Conservation (phyloP, 2,329 filamentous ascomycete species). For the Ophiocordyceps camponoti-floridani region DNA sequence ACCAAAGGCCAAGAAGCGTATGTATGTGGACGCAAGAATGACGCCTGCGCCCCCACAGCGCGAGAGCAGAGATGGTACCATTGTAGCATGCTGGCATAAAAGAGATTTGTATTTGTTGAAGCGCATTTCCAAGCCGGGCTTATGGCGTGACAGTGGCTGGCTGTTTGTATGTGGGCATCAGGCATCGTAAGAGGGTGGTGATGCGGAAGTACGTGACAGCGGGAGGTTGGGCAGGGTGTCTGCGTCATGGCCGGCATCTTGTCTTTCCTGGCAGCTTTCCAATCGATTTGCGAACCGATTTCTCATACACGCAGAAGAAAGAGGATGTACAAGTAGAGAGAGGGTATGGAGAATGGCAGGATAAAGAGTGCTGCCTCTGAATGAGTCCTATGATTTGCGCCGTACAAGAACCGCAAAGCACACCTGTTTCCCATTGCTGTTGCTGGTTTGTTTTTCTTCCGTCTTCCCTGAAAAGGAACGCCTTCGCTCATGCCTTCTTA, state of each 20-base stretch:
- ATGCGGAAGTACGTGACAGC: not conserved
- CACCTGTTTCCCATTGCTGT: not conserved
- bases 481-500: slow-evolving; percentile 10
- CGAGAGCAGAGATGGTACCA: not conserved
- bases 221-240: too few relatives aligned
- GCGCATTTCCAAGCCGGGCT: not conserved
- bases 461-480: not conserved
- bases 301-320: too few relatives aligned
- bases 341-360: not conserved
- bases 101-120: not conserved
- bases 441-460: not conserved
- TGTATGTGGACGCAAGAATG: not conserved
- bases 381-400: too few relatives aligned
- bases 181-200: not conserved
- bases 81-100: not conserved
- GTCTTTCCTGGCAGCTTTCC: not conserved
- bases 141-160: not conserved
- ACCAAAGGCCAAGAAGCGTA: not conserved
- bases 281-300: not conserved
- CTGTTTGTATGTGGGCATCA: not conserved
- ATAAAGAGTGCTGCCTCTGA: not conserved
- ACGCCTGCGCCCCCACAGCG: not conserved
- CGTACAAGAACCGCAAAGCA: too few relatives aligned
- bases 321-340: not conserved
- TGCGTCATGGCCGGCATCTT: too few relatives aligned